Base-by-base conservation (phyloP, 2,329 filamentous ascomycete genomes). In the Fusarium mexicanum region DNA sequence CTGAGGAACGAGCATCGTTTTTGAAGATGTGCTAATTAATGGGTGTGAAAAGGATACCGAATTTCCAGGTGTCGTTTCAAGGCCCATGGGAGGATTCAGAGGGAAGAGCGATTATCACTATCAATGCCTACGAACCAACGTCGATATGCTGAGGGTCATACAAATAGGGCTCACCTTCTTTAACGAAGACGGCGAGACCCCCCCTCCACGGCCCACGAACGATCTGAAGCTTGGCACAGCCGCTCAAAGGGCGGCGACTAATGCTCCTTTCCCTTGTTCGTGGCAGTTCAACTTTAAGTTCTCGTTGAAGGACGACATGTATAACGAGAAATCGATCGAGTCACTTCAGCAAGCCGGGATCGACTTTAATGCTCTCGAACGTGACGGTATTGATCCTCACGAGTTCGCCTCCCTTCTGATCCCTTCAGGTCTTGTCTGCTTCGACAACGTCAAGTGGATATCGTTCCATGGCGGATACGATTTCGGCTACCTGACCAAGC, bases 241-340 rank as follows among this genome's bases (percentile, higher is more conserved):
- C 24, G 81, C 79, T 40, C 82, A 85, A 71, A 83, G 85, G 71
- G 82, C 83, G 31, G 83, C 81, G 26, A 81, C 74, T 57, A 86
- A 83, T 68, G 83, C 81, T 24, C 87, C 89, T 55, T 91, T 94
- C 67, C 96, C 94, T 22, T 97, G 93, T 80, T 97, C 96, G 24
- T 99, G 96, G 96, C 96, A 98, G 77, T 99, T 99, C 88, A 98
- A 99, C 87, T 99, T 99, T 85, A 93, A 95, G 78, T 99, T 98
- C 83, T 96, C 94, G 4, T 88, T 98, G 16, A 93, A 96, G 76
- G 91, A 96, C 44, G 96, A 99, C 84, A 99, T 99, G 96, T 98
- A 97, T 84, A 96, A 97, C 73, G 93, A 98, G 81, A 93, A 95
- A 66, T 98, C 95, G 22, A 98, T 98, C 76, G 93, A 96, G 74